Conservation (phyloP, 257 asterid genomes). For the Anisodus tanguticus region DNA sequence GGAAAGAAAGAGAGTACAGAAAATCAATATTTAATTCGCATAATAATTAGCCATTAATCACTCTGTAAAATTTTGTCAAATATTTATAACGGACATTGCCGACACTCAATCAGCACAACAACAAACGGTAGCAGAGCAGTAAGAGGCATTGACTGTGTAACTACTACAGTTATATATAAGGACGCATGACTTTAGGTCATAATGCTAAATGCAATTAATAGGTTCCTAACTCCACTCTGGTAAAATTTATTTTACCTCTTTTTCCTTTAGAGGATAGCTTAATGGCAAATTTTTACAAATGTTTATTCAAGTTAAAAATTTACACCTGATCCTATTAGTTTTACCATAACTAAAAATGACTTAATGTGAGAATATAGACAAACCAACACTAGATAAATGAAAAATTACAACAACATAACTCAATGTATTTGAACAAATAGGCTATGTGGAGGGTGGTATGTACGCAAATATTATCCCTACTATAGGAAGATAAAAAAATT, state of each 20-base stretch:
- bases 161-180: slow-evolving; percentile 1
- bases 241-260: background rate
- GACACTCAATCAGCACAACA: slow-evolving; percentile 59
- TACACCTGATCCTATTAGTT: background rate
- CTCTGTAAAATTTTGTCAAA: slow-evolving; percentile 38
- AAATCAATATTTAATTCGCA: slow-evolving; percentile 39
- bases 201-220: slow-evolving; percentile 15
- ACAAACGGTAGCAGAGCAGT: slow-evolving; percentile 36
- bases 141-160: slow-evolving; percentile 3
- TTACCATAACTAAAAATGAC: background rate
- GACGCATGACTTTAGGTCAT: slow-evolving; percentile 21
- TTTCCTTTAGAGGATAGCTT: background rate
- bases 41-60: slow-evolving; percentile 54
- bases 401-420: too few relatives aligned
- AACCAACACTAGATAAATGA: background rate
- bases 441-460: too few relatives aligned
- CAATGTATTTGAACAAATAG: too few relatives aligned
- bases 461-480: too few relatives aligned
- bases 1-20: slow-evolving; percentile 24
- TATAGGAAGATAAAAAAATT: too few relatives aligned
- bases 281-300: background rate
- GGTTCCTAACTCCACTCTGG: background rate
- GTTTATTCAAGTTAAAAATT: background rate
- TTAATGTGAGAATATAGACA: background rate
- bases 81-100: slow-evolving; percentile 61